These are phyloP conservation scores for Linum tenue DNA, from an alignment of 345 rosid genomes.

Conservation along the genomic window DNA sequence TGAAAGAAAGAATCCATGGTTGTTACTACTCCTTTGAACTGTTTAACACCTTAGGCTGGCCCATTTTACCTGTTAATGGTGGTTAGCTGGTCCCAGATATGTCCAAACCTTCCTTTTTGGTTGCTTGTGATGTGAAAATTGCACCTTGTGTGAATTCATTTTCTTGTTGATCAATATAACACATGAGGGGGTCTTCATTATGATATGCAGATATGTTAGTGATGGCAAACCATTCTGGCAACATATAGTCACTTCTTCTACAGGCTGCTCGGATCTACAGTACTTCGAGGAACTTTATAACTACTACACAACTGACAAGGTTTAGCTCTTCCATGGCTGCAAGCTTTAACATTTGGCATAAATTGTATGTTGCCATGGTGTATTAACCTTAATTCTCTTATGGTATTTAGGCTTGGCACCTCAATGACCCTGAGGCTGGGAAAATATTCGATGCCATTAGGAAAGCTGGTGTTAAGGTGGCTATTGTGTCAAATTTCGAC, in stretches of 20 bases:
- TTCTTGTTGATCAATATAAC: not conserved
- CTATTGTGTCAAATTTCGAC: constrained; percentile 91
- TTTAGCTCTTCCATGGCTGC: constrained; percentile 9
- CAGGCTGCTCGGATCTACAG: constrained; percentile 79
- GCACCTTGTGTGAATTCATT: not conserved
- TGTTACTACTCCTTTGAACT: no score
- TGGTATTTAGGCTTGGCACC: constrained; percentile 74
- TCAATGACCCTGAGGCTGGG: constrained; percentile 86
- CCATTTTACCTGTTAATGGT: not conserved
- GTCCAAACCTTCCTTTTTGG: not conserved
- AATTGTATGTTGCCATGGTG: not conserved
- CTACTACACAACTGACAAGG: constrained; percentile 82
- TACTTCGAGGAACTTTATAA: constrained; percentile 89
- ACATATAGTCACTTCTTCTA: constrained; percentile 73
- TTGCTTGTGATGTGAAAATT: not conserved
- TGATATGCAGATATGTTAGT: constrained; percentile 60
- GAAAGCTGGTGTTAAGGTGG: constrained; percentile 72
- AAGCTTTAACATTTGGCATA: not conserved
- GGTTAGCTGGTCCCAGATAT: not conserved
- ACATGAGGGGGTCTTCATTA: not conserved
- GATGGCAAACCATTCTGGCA: constrained; percentile 98
- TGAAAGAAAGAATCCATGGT: no score
- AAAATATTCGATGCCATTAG: constrained; percentile 73
- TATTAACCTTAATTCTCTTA: not conserved
- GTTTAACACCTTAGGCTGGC: not conserved